phyloP scores from a whole-genome alignment of 441 rosid genomes.

The Oxalis stricta region DNA sequence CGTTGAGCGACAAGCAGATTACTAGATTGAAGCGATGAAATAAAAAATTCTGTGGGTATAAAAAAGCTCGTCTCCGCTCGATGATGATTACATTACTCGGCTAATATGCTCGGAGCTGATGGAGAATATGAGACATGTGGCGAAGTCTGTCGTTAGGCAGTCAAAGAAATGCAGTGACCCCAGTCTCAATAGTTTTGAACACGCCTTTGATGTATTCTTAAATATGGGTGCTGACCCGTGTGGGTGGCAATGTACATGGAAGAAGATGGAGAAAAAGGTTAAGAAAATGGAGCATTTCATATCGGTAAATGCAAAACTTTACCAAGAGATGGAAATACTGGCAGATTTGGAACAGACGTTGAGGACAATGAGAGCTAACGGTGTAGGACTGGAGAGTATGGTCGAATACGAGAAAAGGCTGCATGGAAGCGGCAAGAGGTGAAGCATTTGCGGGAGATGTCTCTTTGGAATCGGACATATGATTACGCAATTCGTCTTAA shows the following conservation, averaged over 20 bases:
- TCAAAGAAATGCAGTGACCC: constrained; percentile 58
- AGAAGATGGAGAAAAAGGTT: constrained; percentile 80
- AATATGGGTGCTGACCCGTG: constrained; percentile 45
- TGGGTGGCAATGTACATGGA: constrained; percentile 52
- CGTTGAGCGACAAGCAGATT: constrained; percentile 71
- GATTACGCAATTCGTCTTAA: constrained; percentile 59
- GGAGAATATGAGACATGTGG: constrained; percentile 46
- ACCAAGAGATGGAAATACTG: constrained; percentile 87
- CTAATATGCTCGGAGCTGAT: constrained; percentile 59
- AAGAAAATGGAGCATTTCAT: constrained; percentile 84
- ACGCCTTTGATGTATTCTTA: constrained; percentile 40
- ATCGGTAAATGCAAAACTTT: constrained; percentile 52
- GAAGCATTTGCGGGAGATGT: constrained; percentile 50
- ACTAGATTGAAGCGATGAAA: constrained; percentile 62
- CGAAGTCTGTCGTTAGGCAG: constrained; percentile 63
- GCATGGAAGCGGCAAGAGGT: constrained; percentile 84
- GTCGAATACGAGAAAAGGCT: constrained; percentile 66
- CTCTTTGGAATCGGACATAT: constrained; percentile 83
- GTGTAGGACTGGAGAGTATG: constrained; percentile 39
- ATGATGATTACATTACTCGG: constrained; percentile 46
- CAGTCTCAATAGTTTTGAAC: constrained; percentile 47
- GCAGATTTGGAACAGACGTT: constrained; percentile 68
- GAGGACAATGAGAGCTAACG: constrained; percentile 53
- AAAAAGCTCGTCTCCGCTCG: constrained; percentile 72
- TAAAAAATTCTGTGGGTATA: constrained; percentile 47